phyloP scores from a whole-genome alignment of 805 yeast species.

The Kuraishia ogatae region DNA sequence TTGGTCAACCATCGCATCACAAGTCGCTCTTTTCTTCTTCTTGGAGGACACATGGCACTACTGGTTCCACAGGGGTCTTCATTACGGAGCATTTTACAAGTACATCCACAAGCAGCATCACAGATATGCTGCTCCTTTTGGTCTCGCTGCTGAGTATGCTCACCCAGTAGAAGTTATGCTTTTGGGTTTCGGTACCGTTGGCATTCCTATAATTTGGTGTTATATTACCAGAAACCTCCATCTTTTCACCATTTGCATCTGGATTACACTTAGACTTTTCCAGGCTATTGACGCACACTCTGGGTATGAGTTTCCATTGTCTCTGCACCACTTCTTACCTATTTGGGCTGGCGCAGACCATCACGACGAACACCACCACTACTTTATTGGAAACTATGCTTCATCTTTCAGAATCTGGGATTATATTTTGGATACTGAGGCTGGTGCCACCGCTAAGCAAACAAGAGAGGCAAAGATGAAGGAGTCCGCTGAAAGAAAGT shows the following conservation, averaged over 20 bases:
- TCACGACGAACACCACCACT: constrained; percentile 95
- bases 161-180: constrained; percentile 91
- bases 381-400: constrained; percentile 92
- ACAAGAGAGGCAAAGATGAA: constrained; percentile 63
- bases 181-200: constrained; percentile 93
- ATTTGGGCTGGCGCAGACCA: constrained; percentile 99
- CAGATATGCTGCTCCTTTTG: constrained; percentile 96
- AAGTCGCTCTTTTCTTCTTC: constrained; percentile 70
- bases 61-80: constrained; percentile 88
- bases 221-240: constrained; percentile 71
- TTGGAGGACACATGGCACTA: constrained; percentile 96
- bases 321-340: constrained; percentile 84
- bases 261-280: constrained; percentile 83
- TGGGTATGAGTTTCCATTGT: constrained; percentile 97
- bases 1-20: constrained; percentile 45
- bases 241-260: constrained; percentile 76
- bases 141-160: constrained; percentile 95
- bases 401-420: constrained; percentile 97
- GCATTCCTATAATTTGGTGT: constrained; percentile 84
- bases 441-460: constrained; percentile 72
- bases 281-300: constrained; percentile 98
- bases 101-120: constrained; percentile 96
- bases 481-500: constrained; percentile 40
- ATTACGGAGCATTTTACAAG: constrained; percentile 82
- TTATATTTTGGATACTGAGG: constrained; percentile 77